Conservation (phyloP, 2,329 filamentous ascomycete species). For the Claviceps sp. region DNA sequence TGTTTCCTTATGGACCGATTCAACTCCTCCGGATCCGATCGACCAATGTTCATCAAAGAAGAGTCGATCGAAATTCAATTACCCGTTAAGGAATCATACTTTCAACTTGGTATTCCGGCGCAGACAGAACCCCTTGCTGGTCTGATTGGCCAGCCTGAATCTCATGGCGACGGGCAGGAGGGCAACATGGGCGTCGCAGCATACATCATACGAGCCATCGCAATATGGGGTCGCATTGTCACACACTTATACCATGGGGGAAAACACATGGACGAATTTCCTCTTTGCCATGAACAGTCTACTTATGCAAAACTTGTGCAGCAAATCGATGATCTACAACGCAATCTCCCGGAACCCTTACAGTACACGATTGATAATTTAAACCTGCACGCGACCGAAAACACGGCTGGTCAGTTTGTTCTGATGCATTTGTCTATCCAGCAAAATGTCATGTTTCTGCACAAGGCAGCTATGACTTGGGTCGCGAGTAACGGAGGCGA, state of each 20-base stretch:
- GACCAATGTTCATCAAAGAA: conserved; percentile 82
- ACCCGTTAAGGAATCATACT: conserved; percentile 80
- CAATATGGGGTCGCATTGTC: conserved; percentile 81
- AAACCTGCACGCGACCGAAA: conserved; percentile 69
- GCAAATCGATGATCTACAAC: conserved; percentile 57
- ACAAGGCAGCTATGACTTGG: conserved; percentile 69
- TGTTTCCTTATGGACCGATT: conserved; percentile 97
- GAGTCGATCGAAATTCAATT: conserved; percentile 80
- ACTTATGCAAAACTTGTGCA: conserved; percentile 57
- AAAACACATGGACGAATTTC: conserved; percentile 60
- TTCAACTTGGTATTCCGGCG: conserved; percentile 81
- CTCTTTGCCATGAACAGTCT: conserved; percentile 76
- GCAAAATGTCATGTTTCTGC: conserved; percentile 81
- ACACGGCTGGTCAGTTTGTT: conserved; percentile 79
- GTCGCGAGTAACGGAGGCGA: conserved; percentile 50
- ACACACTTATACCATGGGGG: conserved; percentile 85
- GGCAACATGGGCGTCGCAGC: conserved; percentile 92
- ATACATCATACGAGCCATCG: conserved; percentile 74
- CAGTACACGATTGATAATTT: conserved; percentile 71
- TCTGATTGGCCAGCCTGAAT: conserved; percentile 47
- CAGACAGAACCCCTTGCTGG: conserved; percentile 75
- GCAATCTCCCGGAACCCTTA: conserved; percentile 56
- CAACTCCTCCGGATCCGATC: conserved; percentile 87
- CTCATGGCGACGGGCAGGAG: conserved; percentile 48
- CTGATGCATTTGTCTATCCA: conserved; percentile 85